Evolutionary conservation across 2,329 filamentous ascomycete species (phyloP).

Genomic region (Phialophora expanda): DNA sequence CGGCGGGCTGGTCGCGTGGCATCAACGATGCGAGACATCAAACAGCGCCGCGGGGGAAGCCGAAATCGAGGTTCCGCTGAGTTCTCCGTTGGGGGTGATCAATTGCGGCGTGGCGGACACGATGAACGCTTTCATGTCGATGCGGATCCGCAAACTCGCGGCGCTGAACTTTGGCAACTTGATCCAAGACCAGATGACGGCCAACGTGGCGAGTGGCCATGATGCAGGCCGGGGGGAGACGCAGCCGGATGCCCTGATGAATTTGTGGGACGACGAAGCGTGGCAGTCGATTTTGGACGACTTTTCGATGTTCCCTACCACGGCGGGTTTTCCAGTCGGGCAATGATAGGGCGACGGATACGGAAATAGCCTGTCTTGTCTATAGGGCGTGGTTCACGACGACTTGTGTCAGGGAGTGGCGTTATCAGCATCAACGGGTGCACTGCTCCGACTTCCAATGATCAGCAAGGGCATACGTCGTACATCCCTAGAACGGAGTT

Average conservation of each 20-base stretch:
- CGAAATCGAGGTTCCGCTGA: constrained; percentile 12
- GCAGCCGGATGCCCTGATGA: constrained; percentile 2
- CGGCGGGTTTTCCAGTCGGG: constrained; percentile 2
- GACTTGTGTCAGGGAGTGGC: not conserved
- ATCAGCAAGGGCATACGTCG: not conserved
- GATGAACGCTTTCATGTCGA: constrained; percentile 15
- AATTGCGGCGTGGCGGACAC: constrained; percentile 17
- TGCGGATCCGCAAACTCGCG: constrained; percentile 13
- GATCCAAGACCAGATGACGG: not conserved
- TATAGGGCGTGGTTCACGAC: not conserved
- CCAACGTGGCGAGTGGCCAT: not conserved
- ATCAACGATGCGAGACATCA: constrained; percentile 13
- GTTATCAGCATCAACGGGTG: not conserved
- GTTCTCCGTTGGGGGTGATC: not conserved
- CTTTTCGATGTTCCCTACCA: constrained; percentile 23
- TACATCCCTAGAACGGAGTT: not conserved
- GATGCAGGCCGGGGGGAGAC: not conserved
- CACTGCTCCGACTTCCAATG: not conserved
- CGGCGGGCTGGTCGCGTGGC: constrained; percentile 18
- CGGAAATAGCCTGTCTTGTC: not conserved
- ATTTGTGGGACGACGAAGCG: constrained; percentile 17
- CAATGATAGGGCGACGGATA: not conserved
- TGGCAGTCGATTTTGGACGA: constrained; percentile 27
- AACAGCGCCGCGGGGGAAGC: not conserved
- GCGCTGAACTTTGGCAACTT: not conserved